A percentile compares a stretch with the other conserved stretches of the same genome.
Evolutionary conservation across 148 eudicot genomes (phyloP).

Genomic region (Heliamphora exappendiculata): DNA sequence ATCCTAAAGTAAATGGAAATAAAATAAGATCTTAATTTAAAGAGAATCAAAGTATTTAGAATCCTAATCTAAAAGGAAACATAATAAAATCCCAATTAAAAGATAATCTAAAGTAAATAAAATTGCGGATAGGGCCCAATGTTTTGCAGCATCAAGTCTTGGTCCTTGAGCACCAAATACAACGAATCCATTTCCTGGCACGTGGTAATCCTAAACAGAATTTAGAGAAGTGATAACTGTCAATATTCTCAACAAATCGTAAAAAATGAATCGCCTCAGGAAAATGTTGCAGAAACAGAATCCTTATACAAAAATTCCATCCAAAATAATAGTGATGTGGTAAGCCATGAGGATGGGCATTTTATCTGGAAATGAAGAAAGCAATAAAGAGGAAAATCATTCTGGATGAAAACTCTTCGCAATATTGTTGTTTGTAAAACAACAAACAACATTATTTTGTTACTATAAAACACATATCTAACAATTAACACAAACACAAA

Average conservation of each 20-base stretch:
- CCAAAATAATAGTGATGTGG: background rate
- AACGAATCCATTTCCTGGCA: background rate
- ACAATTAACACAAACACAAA: conserved; percentile 7
- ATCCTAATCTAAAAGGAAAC: no score
- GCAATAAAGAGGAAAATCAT: background rate
- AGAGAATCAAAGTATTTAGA: no score
- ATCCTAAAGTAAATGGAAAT: no score
- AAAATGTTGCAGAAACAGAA: background rate
- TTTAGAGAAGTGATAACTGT: background rate
- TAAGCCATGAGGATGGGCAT: background rate
- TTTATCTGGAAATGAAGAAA: background rate
- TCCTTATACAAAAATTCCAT: background rate
- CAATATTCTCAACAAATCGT: background rate
- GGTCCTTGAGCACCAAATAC: background rate
- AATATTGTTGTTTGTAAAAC: no score
- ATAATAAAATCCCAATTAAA: no score
- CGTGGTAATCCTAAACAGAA: background rate
- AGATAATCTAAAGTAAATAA: no score
- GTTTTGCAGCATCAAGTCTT: background rate
- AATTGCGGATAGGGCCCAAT: no score
- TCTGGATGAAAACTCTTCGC: background rate
- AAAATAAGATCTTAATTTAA: no score
- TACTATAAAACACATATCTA: no score
- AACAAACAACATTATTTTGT: no score
- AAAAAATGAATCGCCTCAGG: no score